phyloP scores from a whole-genome alignment of 2,329 filamentous ascomycete species.

The Escovopsis weberi region DNA sequence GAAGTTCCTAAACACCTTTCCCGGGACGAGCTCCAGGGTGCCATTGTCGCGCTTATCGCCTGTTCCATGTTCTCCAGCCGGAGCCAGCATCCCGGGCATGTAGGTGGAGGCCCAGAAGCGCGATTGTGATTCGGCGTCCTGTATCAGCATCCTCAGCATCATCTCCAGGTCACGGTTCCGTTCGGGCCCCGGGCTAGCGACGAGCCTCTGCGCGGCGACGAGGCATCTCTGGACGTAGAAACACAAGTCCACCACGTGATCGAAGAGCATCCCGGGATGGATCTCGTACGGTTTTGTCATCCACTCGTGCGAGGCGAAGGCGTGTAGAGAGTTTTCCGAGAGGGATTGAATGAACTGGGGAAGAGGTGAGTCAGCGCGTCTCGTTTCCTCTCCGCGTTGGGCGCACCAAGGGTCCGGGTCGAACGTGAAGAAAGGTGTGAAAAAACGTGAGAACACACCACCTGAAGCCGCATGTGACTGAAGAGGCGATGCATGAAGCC shows the following conservation, averaged over 20 bases:
- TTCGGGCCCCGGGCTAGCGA: not conserved
- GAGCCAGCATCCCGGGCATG: not conserved
- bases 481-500: conserved; percentile 8
- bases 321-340: conserved; percentile 3
- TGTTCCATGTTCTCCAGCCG: not conserved
- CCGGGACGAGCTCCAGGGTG: not conserved
- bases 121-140: not conserved
- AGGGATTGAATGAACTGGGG: conserved; percentile 6
- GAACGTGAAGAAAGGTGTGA: too few species aligned
- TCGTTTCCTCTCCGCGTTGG: too few species aligned
- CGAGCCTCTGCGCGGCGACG: conserved; percentile 1
- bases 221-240: conserved; percentile 4
- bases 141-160: not conserved
- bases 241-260: conserved; percentile 30
- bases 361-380: not conserved
- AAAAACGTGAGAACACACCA: not conserved
- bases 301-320: conserved; percentile 31
- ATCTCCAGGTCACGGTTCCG: not conserved
- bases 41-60: not conserved
- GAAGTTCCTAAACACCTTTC: conserved; percentile 1
- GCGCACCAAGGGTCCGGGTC: too few species aligned
- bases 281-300: conserved; percentile 27
- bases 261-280: conserved; percentile 30
- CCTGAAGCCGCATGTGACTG: conserved; percentile 6
- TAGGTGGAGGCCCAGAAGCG: not conserved